Base-by-base conservation (phyloP, 139 green algal genomes). In the Zygnema cylindricum region DNA sequence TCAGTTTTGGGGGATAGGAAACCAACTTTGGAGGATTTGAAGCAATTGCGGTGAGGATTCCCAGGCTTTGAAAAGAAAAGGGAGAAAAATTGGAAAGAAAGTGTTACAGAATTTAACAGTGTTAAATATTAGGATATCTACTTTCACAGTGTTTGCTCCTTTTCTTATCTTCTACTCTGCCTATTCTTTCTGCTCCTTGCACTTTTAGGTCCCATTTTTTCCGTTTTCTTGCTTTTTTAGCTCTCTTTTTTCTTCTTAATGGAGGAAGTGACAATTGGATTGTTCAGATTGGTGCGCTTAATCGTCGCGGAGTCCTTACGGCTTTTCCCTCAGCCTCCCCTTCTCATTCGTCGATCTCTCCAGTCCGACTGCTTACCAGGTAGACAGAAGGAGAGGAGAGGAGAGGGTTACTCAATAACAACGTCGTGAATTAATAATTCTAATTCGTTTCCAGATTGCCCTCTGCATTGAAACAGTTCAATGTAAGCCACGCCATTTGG, bases 311-410 rank as follows among this genome's bases (percentile, higher is more conserved):
- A 99, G 94, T 95, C 94, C 1, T 93, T 99, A 85, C 91, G 97
- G 41, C 77, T 99, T 42, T 99, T 98, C 92, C 97, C 97, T 0
- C 96, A 99, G 93, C 97, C 97, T 1, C 97, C 97, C 25, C 95
- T 99, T 79, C 95, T 99, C 55, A 98, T 99, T 89, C 93, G 97
- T 35, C 93, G 97, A 0, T 91, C 96, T 0, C 93, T 99, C 35
- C 90, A 25, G 0, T 88, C 94, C 32, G 97, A 99, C 88, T 91
- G 91, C 38, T 93, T 99, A 87, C 97, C 97, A 42, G 73, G 88
- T 90, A n/a, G 69, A 71, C 41, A 38, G 57, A 30, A 30, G 25
- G 25, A 30, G 57, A 30, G 30, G 30, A 73, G 57, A 73, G 57
- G n/a, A 71, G 36, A 38, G 57, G 57, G 57, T 73, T 73, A 30